Percentiles rank a stretch among this genome's conserved stretches.
Evolutionary conservation across 2,329 filamentous ascomycete genomes (phyloP).

Genomic region (Rhytidhysteron rufulum): DNA sequence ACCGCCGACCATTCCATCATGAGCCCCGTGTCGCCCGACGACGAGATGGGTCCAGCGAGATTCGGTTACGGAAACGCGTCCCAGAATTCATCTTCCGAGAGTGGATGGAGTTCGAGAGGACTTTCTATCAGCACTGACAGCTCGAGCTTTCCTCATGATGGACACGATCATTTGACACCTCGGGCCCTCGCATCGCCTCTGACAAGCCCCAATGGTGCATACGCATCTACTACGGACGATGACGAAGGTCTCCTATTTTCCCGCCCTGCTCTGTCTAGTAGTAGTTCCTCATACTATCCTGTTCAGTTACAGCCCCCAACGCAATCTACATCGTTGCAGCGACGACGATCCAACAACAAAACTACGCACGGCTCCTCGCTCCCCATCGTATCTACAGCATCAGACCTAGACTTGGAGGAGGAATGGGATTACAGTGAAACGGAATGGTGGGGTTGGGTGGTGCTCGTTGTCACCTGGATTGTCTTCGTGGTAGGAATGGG

Average conservation of each 20-base stretch:
- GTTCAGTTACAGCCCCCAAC: slow-evolving; percentile 12
- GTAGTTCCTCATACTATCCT: slow-evolving; percentile 36
- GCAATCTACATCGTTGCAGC: slow-evolving; percentile 16
- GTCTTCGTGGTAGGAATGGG: slow-evolving; percentile 97
- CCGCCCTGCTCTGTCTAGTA: slow-evolving; percentile 39
- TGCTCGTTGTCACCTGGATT: slow-evolving; percentile 85
- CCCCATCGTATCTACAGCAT: slow-evolving; percentile 18
- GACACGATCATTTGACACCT: slow-evolving; percentile 22
- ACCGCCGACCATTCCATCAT: slow-evolving; percentile 11
- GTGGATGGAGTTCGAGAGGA: slow-evolving; percentile 15
- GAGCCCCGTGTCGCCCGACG: slow-evolving; percentile 11
- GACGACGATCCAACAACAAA: slow-evolving; percentile 28
- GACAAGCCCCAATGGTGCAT: slow-evolving; percentile 54
- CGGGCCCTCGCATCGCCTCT: slow-evolving; percentile 34
- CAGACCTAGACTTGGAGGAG: slow-evolving; percentile 36
- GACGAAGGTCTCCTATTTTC: slow-evolving; percentile 69
- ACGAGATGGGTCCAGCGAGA: slow-evolving; percentile 20
- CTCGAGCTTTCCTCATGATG: slow-evolving; percentile 9
- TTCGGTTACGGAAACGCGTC: slow-evolving; percentile 37
- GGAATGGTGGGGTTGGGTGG: slow-evolving; percentile 97
- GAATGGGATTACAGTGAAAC: slow-evolving; percentile 93
- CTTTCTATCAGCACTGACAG: slow-evolving; percentile 13
- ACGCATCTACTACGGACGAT: slow-evolving; percentile 77
- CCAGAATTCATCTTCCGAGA: slow-evolving; percentile 32
- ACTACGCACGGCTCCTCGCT: slow-evolving; percentile 20